These are phyloP conservation scores for Didymella sp. DNA, from an alignment of 2,329 filamentous ascomycete genomes.

Conservation along the genomic window DNA sequence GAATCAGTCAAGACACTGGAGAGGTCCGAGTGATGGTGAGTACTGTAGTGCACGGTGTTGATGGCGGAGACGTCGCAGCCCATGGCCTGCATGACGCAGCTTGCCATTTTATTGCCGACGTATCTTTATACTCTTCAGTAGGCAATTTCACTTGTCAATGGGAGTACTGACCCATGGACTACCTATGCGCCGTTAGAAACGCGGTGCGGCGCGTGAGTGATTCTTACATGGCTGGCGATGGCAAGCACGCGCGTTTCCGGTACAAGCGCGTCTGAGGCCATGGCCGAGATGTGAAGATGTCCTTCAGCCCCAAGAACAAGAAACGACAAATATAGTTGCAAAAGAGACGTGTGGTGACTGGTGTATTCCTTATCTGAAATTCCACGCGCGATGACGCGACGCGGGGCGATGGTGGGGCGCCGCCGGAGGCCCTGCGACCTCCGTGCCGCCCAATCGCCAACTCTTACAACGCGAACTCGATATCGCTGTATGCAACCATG, in stretches of 20 bases:
- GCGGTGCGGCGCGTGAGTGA: slow-evolving; percentile 19
- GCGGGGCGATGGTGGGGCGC: slow-evolving; percentile 41
- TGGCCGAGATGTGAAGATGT: slow-evolving; percentile 10
- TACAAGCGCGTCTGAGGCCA: slow-evolving; percentile 52
- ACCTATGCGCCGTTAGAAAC: slow-evolving; percentile 58
- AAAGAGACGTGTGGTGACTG: slow-evolving; percentile 19
- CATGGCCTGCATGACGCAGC: slow-evolving; percentile 90
- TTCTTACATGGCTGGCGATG: slow-evolving; percentile 90
- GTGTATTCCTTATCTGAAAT: slow-evolving; percentile 46
- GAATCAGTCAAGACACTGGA: neutral
- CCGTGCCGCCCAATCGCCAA: slow-evolving; percentile 27
- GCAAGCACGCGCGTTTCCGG: slow-evolving; percentile 78
- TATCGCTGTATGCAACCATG: slow-evolving; percentile 33
- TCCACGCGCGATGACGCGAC: slow-evolving; percentile 47
- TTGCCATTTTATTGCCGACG: slow-evolving; percentile 97
- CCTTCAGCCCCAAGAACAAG: neutral
- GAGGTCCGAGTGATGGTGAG: neutral
- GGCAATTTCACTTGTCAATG: slow-evolving; percentile 22
- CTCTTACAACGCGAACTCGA: slow-evolving; percentile 3
- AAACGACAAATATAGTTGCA: neutral
- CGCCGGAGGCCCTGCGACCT: neutral
- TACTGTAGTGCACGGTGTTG: slow-evolving; percentile 95
- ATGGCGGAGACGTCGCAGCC: slow-evolving; percentile 93
- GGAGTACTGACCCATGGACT: slow-evolving; percentile 70
- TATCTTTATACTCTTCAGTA: slow-evolving; percentile 64